phyloP scores from a whole-genome alignment of 2,329 filamentous ascomycete genomes.

The Ophiosphaerella herpotricha region DNA sequence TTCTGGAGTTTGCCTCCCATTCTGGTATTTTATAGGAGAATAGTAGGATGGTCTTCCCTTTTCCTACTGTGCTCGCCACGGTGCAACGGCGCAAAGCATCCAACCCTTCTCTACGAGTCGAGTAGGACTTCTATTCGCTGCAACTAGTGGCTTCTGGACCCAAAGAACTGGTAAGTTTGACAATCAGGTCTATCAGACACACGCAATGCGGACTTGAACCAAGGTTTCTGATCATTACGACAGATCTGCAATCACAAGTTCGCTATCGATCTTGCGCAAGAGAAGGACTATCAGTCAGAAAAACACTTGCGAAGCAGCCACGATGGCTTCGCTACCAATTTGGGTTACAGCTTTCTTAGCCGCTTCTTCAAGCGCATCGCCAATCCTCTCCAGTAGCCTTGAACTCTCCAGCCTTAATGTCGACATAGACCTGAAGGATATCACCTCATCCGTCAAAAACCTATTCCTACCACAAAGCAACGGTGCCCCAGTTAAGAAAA shows the following conservation, averaged over 20 bases:
- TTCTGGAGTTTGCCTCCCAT: constrained; percentile 1
- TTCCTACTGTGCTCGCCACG: neutral
- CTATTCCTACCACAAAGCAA: constrained; percentile 26
- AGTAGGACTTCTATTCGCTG: neutral
- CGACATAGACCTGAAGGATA: constrained; percentile 25
- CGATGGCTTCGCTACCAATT: constrained; percentile 19
- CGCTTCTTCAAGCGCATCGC: constrained; percentile 23
- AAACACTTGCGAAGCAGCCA: constrained; percentile 1
- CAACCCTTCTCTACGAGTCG: neutral
- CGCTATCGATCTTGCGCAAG: constrained; percentile 10
- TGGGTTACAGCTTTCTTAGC: constrained; percentile 32
- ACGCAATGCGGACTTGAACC: neutral
- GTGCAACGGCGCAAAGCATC: neutral
- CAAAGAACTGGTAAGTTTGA: neutral
- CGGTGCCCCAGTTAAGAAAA: constrained; percentile 14
- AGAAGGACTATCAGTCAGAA: constrained; percentile 1
- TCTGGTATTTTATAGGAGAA: neutral
- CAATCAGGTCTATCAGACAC: neutral
- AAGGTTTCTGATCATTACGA: constrained; percentile 9
- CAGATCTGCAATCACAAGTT: constrained; percentile 11
- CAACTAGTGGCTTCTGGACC: neutral
- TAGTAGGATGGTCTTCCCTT: neutral
- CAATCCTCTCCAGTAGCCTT: constrained; percentile 14
- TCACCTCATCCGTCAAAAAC: constrained; percentile 20
- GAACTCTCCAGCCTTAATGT: constrained; percentile 12